Percentiles rank a stretch among this genome's conserved stretches.
Conservation (phyloP, 164 flowering plant species). For the Vitis rupestris region DNA sequence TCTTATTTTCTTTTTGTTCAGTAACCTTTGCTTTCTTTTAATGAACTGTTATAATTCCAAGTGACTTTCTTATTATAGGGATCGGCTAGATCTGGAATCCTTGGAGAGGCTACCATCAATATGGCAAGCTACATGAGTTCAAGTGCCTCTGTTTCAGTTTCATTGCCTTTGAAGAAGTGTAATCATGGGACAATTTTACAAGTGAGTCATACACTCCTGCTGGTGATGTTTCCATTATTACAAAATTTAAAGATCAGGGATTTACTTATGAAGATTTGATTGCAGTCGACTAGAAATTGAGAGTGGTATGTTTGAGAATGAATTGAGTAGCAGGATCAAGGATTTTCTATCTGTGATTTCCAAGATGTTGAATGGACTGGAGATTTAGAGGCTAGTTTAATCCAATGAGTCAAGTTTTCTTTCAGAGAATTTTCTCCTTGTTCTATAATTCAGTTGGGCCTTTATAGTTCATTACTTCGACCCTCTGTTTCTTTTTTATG, state of each 20-base stretch:
- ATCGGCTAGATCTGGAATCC: slow-evolving; percentile 51
- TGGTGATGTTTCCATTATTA: not conserved
- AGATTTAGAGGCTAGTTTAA: too few relatives aligned
- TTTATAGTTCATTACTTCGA: not conserved
- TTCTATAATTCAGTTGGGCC: too few relatives aligned
- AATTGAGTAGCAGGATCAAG: too few relatives aligned
- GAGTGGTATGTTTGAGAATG: too few relatives aligned
- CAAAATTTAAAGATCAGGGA: too few relatives aligned
- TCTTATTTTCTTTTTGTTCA: too few relatives aligned
- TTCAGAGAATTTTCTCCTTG: not conserved
- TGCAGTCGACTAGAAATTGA: too few relatives aligned
- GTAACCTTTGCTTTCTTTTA: too few relatives aligned
- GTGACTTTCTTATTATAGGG: slow-evolving; percentile 34
- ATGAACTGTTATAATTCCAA: not conserved
- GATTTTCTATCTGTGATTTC: too few relatives aligned
- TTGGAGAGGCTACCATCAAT: slow-evolving; percentile 55
- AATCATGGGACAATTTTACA: slow-evolving; percentile 48
- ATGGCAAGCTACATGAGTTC: slow-evolving; percentile 36
- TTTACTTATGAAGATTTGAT: too few relatives aligned
- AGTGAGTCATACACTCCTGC: slow-evolving; percentile 20
- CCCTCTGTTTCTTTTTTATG: not conserved
- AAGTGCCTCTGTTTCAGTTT: slow-evolving; percentile 32
- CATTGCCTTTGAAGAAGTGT: slow-evolving; percentile 54
- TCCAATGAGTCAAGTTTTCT: not conserved
- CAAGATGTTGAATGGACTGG: too few relatives aligned